These are phyloP conservation scores for Verticillium zaregamsianum DNA, from an alignment of 2,329 filamentous ascomycete species.

Conservation along the genomic window DNA sequence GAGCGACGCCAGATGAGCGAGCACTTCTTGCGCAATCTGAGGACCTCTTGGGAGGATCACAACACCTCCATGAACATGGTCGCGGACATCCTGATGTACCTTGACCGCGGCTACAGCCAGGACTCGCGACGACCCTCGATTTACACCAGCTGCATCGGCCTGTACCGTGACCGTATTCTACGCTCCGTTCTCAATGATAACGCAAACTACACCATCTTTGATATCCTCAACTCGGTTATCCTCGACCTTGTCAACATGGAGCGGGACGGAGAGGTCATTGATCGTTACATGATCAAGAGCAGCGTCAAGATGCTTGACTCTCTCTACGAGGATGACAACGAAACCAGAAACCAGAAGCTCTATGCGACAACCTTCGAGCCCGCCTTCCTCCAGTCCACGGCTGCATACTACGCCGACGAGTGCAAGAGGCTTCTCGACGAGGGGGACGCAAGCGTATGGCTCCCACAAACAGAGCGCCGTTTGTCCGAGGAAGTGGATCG, in stretches of 20 bases:
- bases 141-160: slow-evolving; percentile 76
- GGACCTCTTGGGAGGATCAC: slow-evolving; percentile 81
- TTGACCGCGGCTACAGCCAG: slow-evolving; percentile 79
- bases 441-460: slow-evolving; percentile 77
- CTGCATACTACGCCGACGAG: slow-evolving; percentile 70
- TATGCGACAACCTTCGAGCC: slow-evolving; percentile 83
- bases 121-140: slow-evolving; percentile 72
- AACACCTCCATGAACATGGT: slow-evolving; percentile 94
- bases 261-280: slow-evolving; percentile 82
- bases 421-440: slow-evolving; percentile 70
- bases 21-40: slow-evolving; percentile 72
- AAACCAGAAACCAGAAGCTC: slow-evolving; percentile 73
- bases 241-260: slow-evolving; percentile 93
- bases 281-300: slow-evolving; percentile 75
- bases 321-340: slow-evolving; percentile 76
- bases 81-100: slow-evolving; percentile 94
- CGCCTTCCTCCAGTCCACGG: slow-evolving; percentile 67
- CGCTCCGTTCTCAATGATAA: slow-evolving; percentile 49
- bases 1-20: slow-evolving; percentile 80
- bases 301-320: slow-evolving; percentile 87
- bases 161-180: slow-evolving; percentile 85
- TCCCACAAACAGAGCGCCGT: slow-evolving; percentile 68
- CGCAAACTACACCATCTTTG: slow-evolving; percentile 54
- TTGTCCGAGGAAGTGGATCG: slow-evolving; percentile 78
- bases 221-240: slow-evolving; percentile 75